These are phyloP conservation scores for Pseudozyma pruni DNA, from an alignment of 1,284 basidiomycete genomes.

Conservation along the genomic window DNA sequence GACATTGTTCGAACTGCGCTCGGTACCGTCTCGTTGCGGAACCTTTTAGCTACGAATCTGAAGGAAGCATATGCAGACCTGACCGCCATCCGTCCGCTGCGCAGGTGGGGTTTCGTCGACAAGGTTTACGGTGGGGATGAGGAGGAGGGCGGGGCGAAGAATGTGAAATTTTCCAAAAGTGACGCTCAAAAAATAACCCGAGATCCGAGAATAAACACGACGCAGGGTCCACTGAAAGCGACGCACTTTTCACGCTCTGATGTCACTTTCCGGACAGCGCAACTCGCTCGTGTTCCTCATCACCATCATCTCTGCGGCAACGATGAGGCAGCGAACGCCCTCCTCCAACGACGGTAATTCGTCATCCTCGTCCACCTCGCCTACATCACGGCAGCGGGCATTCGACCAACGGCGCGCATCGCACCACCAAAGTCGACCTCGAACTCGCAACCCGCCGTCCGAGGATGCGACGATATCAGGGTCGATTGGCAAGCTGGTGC, in stretches of 20 bases:
- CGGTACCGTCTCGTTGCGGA: background rate
- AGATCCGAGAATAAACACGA: background rate
- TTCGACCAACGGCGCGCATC: background rate
- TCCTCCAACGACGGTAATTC: constrained; percentile 3
- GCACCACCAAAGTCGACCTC: too few species aligned
- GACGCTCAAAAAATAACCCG: background rate
- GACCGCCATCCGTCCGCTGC: too few species aligned
- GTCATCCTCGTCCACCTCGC: constrained; percentile 7
- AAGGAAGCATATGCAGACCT: too few species aligned
- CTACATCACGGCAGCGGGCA: background rate
- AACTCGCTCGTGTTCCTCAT: background rate
- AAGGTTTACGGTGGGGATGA: background rate
- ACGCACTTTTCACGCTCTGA: constrained; percentile 11
- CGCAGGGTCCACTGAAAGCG: constrained; percentile 8
- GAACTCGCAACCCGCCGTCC: background rate
- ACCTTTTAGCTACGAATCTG: too few species aligned
- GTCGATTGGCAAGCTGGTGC: constrained; percentile 14
- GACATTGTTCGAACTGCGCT: constrained; percentile 3
- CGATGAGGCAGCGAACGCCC: constrained; percentile 8
- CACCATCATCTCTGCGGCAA: background rate
- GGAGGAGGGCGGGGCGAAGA: background rate
- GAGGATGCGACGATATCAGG: constrained; percentile 4
- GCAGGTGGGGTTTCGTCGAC: too few species aligned
- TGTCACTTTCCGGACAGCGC: too few species aligned
- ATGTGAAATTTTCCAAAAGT: background rate